Evolutionary conservation across 75 land plant species (phyloP), one percentile per base, ranked within the genome.

Genomic region (Larix kaempferi): DNA sequence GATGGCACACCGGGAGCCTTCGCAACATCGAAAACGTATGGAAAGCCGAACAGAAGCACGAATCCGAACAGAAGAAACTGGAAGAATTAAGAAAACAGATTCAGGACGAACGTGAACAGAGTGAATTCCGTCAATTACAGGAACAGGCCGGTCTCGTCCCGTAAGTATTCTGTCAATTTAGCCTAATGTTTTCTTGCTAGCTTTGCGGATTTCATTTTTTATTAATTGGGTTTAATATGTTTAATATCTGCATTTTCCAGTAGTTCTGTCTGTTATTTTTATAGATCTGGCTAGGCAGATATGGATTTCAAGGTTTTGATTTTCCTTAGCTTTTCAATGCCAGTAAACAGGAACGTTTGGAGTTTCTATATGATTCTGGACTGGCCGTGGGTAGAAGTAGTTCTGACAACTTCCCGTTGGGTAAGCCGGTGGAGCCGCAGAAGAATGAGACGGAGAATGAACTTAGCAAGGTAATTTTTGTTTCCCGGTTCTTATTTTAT

Each of bases 1-100:
- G 99, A 74, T 98, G 99, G 99, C 99, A 95, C 80, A 98, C 98
- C 65, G 99, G 98, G 6, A 95, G 95, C 76, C 88, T 98, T 2
- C 77, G 98, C 61, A 98, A 98, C 85, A 91, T 98, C 75, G 99
- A 98, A 86, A 98, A 89, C 76, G 99, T 98, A 57, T 98, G 99
- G 98, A 98, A 98, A 86, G 99, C 99, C 41, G 99, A 97, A 85
- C 99, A 95, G 85, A 97, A 97, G 86, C 92, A 95, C 77, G 98
- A 89, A 15, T 88, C 88, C 33, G 99, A 97, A 85, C 86, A 92
- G 88, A 85, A 83, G 84, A 97, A 97, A 80, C 83, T 97, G 55
- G 99, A 97, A 73, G 99, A 97, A 86, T 88, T 97, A 35, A 80
- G 82, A n/a, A 95, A 94, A 83, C 99, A 97, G 91, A 97, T 97